Percentiles rank a stretch among this genome's conserved stretches.
phyloP scores from a whole-genome alignment of 768 basidiomycete genomes.

The Serpula lacrymans region DNA sequence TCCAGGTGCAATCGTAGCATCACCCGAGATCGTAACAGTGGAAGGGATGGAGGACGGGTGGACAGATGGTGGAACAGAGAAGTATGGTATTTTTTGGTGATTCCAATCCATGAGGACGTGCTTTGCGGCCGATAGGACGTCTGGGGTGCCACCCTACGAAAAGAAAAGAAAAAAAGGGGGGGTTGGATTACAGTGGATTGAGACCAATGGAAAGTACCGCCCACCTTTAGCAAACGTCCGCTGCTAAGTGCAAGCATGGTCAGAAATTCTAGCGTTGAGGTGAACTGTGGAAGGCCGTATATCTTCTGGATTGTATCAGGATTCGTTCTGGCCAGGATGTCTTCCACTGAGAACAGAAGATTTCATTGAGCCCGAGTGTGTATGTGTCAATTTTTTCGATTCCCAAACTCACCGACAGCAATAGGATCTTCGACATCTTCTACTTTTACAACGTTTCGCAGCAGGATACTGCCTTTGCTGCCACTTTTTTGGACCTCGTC shows the following conservation, averaged over 20 bases:
- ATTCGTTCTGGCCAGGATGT: conserved; percentile 76
- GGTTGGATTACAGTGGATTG: neutral
- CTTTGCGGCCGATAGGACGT: conserved; percentile 77
- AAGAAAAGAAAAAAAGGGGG: conserved; percentile 2
- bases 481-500: conserved; percentile 40
- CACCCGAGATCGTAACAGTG: conserved; percentile 36
- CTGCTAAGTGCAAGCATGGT: conserved; percentile 84
- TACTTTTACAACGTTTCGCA: conserved; percentile 87
- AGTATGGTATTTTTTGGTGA: conserved; percentile 91
- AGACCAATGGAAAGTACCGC: conserved; percentile 2
- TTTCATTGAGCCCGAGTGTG: too few relatives aligned
- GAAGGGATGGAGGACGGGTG: conserved; percentile 76
- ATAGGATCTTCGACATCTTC: conserved; percentile 92
- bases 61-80: conserved; percentile 69
- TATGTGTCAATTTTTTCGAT: too few relatives aligned
- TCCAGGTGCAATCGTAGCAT: conserved; percentile 53
- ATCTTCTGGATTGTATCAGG: conserved; percentile 71
- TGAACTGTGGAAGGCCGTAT: conserved; percentile 79
- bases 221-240: conserved; percentile 81
- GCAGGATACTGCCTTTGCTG: conserved; percentile 54
- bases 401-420: conserved; percentile 71
- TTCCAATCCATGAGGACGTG: conserved; percentile 92
- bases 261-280: conserved; percentile 75
- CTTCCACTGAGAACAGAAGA: conserved; percentile 60
- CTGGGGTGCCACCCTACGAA: conserved; percentile 95